Percentiles rank a stretch among this genome's conserved stretches.
These are phyloP conservation scores for Rhizopus delemar DNA, from an alignment of 371 early-diverging fungal species.

Conservation along the genomic window DNA sequence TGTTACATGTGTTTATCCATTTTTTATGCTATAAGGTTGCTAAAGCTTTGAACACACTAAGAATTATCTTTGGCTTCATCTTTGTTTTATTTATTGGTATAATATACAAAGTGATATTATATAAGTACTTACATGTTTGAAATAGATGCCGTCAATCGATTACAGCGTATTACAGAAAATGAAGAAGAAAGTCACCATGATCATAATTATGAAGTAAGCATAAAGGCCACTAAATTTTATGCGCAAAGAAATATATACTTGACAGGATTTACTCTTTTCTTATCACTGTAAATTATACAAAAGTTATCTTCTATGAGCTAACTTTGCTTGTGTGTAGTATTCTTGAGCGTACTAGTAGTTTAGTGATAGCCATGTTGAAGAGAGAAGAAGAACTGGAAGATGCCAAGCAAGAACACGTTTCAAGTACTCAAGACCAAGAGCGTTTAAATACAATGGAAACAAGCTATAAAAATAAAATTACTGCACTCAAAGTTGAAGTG, in stretches of 20 bases:
- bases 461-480: constrained; percentile 34
- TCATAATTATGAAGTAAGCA: constrained; percentile 57
- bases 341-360: constrained; percentile 72
- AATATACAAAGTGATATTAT: not conserved
- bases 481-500: constrained; percentile 42
- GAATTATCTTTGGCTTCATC: constrained; percentile 48
- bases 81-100: constrained; percentile 60
- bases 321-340: constrained; percentile 39
- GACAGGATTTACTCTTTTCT: constrained; percentile 85
- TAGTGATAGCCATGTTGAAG: constrained; percentile 69
- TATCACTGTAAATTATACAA: constrained; percentile 62
- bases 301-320: not conserved
- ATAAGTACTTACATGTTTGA: not conserved
- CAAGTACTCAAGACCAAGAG: constrained; percentile 25
- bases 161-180: constrained; percentile 54
- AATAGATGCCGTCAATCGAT: constrained; percentile 70
- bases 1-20: not conserved
- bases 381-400: constrained; percentile 68
- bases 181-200: constrained; percentile 41
- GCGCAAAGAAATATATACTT: constrained; percentile 90
- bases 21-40: constrained; percentile 26
- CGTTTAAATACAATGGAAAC: constrained; percentile 37
- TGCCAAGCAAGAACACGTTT: constrained; percentile 49
- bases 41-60: constrained; percentile 44
- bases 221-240: constrained; percentile 77